Evolutionary conservation across 768 basidiomycete species (phyloP).

Genomic region (Suillus americanus): DNA sequence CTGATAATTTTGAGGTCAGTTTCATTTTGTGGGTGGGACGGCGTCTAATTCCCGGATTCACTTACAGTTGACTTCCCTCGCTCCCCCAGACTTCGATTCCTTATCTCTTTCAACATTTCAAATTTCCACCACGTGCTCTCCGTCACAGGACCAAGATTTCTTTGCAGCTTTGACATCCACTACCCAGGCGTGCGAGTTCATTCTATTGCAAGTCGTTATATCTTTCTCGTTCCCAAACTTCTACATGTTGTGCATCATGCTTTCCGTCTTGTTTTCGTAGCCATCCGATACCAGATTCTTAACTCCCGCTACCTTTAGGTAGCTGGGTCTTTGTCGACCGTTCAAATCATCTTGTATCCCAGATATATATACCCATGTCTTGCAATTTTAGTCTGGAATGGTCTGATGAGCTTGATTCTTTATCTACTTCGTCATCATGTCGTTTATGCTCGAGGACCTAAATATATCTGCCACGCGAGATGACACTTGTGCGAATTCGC

Average conservation of each 20-base stretch:
- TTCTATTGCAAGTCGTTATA: not conserved
- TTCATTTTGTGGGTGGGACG: not conserved
- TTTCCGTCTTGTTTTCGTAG: conserved; percentile 3
- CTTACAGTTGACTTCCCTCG: not conserved
- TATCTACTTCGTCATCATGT: too few species aligned
- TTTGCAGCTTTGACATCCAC: not conserved
- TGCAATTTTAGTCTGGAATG: too few species aligned
- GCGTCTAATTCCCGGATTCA: not conserved
- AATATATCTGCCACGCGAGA: too few species aligned
- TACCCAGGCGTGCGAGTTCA: too few species aligned
- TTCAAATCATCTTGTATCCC: too few species aligned
- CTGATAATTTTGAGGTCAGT: not conserved
- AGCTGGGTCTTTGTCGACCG: too few species aligned
- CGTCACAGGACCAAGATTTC: not conserved
- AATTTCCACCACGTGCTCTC: not conserved
- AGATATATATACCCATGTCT: too few species aligned
- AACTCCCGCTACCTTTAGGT: too few species aligned
- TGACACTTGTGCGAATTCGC: too few species aligned
- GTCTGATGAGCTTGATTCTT: too few species aligned
- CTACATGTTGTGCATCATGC: not conserved
- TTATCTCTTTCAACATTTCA: not conserved
- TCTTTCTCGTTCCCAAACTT: not conserved
- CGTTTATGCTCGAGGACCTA: too few species aligned
- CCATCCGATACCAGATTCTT: not conserved
- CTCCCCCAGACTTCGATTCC: not conserved